Base-by-base conservation (phyloP, 768 basidiomycete genomes). In the Termitomyces sp. region DNA sequence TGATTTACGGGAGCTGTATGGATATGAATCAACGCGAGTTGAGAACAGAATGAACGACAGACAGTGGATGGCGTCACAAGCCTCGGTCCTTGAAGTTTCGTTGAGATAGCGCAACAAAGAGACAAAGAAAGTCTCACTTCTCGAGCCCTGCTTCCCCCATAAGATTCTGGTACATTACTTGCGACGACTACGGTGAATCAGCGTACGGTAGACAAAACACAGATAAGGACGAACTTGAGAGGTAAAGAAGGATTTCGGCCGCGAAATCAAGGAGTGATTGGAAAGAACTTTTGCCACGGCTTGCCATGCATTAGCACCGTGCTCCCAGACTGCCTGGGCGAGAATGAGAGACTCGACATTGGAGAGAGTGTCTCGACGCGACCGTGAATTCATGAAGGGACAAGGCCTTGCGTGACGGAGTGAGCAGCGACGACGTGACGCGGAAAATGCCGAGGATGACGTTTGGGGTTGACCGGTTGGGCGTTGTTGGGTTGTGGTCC, bases 291-390 rank as follows among this genome's bases (percentile, higher is more conserved):
- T 79, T 21, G 89, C 79, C 9, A 95, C 83, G 6, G 77, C 69
- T 35, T 77, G 65, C 94, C 94, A 95, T 4, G 79, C 78, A 45
- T 79, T 72, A 35, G 84, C 75, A 14, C 94, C 93, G 55, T 87
- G 77, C 66, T 95, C 90, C 71, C 90, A 90, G 42, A 92, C 86
- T 0, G 92, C 86, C 72, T 97, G 95, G 2, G 93, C 84, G 48
- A 96, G 80, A 29, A 97, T 73, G 49, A 97, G 86, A 56, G 83
- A 78, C 72, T 95, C 92, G 53, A 89, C 68, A 71, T 78, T 60
- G 64, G 62, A 64, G 41, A 61, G 69, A 34, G 67, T 57, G 12
- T 61, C 61, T 54, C 52, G 59, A 59, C 61, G 54, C 67, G 71
- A 64, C 54, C 73, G 69, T 57, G 69, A 69, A 62, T 58, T 70